Evolutionary conservation across 345 rosid genomes (phyloP).

Genomic region (Microcos paniculata): DNA sequence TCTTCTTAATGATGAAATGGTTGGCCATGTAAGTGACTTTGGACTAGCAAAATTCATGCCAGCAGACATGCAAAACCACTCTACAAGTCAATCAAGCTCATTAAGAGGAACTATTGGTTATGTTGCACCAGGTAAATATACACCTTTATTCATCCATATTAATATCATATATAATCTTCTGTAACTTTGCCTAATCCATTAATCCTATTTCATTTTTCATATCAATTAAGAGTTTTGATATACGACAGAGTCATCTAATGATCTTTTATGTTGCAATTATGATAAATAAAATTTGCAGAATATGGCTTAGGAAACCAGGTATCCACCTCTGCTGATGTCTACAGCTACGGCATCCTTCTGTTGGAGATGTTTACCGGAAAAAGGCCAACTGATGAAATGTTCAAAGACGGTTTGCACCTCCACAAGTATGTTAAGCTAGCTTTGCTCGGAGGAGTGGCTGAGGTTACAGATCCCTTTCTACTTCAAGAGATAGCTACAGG

Average conservation of each 20-base stretch:
- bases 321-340: constrained; percentile 22
- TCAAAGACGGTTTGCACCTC: constrained; percentile 20
- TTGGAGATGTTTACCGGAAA: constrained; percentile 32
- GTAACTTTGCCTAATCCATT: no score
- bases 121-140: constrained; percentile 21
- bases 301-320: constrained; percentile 31
- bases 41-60: not conserved
- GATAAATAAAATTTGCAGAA: constrained; percentile 11
- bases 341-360: constrained; percentile 32
- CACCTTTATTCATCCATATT: no score
- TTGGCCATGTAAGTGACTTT: constrained; percentile 4
- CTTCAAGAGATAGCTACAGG: not conserved
- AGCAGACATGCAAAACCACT: not conserved
- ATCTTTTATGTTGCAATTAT: not conserved
- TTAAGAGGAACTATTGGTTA: constrained; percentile 9
- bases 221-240: no score
- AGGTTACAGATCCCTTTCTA: constrained; percentile 18
- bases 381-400: constrained; percentile 27
- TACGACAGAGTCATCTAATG: no score
- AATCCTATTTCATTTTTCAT: no score
- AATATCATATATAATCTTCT: no score
- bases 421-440: constrained; percentile 19
- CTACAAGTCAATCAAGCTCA: not conserved
- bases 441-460: constrained; percentile 11
- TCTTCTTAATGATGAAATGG: constrained; percentile 6